These are phyloP conservation scores for Phragmites australis DNA, from an alignment of 176 grass and related monocot genomes.

Conservation along the genomic window DNA sequence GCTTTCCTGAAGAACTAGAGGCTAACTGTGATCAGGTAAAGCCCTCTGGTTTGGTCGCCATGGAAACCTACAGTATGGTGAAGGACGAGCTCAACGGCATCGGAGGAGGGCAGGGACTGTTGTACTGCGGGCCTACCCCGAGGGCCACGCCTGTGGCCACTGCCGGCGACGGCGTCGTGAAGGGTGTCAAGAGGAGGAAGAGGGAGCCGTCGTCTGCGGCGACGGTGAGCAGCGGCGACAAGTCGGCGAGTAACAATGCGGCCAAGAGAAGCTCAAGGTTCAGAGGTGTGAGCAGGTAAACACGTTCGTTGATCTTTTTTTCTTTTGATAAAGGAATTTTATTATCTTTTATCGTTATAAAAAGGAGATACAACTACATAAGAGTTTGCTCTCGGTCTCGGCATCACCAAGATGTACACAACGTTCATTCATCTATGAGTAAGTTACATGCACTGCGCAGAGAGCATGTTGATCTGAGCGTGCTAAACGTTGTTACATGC, in stretches of 20 bases:
- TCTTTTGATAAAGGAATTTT: too few relatives aligned
- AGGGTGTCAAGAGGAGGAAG: conserved; percentile 47
- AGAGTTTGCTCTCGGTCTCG: too few relatives aligned
- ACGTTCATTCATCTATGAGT: not conserved
- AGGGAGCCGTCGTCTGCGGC: conserved; percentile 34
- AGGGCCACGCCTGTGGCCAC: not conserved
- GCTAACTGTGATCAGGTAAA: not conserved
- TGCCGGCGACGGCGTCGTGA: not conserved
- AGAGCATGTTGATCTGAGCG: not conserved
- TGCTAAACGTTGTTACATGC: not conserved
- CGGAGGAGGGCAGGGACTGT: not conserved
- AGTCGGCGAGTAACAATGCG: conserved; percentile 30
- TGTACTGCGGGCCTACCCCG: not conserved
- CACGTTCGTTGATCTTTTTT: too few relatives aligned
- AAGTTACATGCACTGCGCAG: too few relatives aligned
- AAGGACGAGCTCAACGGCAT: conserved; percentile 43
- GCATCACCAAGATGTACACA: not conserved
- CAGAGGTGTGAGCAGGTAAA: conserved; percentile 69
- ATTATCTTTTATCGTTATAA: too few relatives aligned
- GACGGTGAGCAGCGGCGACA: conserved; percentile 2
- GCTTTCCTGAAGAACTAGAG: not conserved
- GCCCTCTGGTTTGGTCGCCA: not conserved
- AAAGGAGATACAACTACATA: too few relatives aligned
- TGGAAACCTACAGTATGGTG: conserved; percentile 40
- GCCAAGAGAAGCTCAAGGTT: conserved; percentile 69